Evolutionary conservation across 2,329 filamentous ascomycete genomes (phyloP).

Genomic region (Neophaeococcomyces aloes): DNA sequence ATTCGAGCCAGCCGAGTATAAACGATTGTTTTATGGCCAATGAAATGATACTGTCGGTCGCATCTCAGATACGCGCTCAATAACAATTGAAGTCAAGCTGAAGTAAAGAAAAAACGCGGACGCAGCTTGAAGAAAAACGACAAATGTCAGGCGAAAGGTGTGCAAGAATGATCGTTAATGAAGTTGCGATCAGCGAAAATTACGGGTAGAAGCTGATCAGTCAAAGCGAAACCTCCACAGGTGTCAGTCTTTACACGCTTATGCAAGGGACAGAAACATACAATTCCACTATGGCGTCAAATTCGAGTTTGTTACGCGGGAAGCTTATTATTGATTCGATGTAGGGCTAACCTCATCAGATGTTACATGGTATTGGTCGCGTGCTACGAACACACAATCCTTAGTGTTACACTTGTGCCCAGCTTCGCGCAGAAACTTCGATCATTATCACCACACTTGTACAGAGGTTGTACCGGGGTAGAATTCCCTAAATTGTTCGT

Average conservation of each 20-base stretch:
- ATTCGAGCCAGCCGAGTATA: too few relatives aligned
- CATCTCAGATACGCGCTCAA: too few relatives aligned
- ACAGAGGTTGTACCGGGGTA: background rate
- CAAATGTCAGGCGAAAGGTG: too few relatives aligned
- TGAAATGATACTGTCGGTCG: too few relatives aligned
- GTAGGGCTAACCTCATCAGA: background rate
- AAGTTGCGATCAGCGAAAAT: background rate
- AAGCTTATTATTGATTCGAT: too few relatives aligned
- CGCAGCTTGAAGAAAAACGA: too few relatives aligned
- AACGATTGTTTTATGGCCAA: too few relatives aligned
- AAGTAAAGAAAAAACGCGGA: too few relatives aligned
- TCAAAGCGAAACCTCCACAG: slow-evolving; percentile 8
- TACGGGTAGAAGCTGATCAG: slow-evolving; percentile 4
- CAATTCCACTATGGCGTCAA: slow-evolving; percentile 2
- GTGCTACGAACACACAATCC: background rate
- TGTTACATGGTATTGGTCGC: background rate
- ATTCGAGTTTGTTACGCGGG: background rate
- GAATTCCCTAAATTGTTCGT: background rate
- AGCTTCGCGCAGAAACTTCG: background rate
- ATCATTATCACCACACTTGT: background rate
- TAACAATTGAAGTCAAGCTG: too few relatives aligned
- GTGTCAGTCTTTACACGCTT: slow-evolving; percentile 9
- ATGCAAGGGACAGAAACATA: slow-evolving; percentile 6
- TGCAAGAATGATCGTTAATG: background rate
- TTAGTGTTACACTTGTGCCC: slow-evolving; percentile 1